Evolutionary conservation across 1,139 yeast species (phyloP).

Genomic region (Nadsonia commutata): DNA sequence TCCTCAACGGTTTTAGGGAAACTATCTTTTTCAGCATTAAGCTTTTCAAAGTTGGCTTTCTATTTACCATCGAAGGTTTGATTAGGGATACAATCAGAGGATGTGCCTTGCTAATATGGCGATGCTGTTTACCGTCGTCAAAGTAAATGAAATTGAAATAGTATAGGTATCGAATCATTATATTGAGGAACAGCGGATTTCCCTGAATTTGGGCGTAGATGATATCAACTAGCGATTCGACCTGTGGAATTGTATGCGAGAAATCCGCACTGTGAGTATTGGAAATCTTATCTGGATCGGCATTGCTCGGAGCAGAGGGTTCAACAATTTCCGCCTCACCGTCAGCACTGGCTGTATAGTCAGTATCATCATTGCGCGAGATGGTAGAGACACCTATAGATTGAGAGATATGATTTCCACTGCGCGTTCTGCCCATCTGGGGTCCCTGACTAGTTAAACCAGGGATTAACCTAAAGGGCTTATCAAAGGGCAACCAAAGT

Average conservation of each 20-base stretch:
- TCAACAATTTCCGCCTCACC: too few species aligned
- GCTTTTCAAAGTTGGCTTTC: constrained; percentile 17
- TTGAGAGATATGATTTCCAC: too few species aligned
- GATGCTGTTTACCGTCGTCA: constrained; percentile 12
- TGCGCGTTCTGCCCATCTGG: too few species aligned
- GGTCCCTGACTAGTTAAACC: too few species aligned
- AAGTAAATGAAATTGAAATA: constrained; percentile 14
- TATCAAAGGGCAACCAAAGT: constrained; percentile 1
- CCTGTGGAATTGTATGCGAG: constrained; percentile 14
- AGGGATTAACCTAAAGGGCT: neutral
- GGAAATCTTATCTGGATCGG: too few species aligned
- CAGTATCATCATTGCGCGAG: too few species aligned
- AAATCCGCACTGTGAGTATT: neutral
- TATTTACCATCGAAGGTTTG: too few species aligned
- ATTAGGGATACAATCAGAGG: too few species aligned
- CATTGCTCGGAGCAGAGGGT: too few species aligned
- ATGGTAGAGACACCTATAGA: too few species aligned
- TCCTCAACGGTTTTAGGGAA: constrained; percentile 16
- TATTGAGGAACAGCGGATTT: constrained; percentile 17
- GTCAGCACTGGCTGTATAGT: too few species aligned
- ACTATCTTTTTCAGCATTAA: constrained; percentile 8
- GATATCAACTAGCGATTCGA: constrained; percentile 16
- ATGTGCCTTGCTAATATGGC: too few species aligned
- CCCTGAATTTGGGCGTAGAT: constrained; percentile 18
- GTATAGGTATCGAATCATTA: constrained; percentile 14